Percentiles rank a stretch among this genome's conserved stretches.
Conservation (phyloP, 2,329 filamentous ascomycete genomes). For the Davidsoniella neocaledoniae region DNA sequence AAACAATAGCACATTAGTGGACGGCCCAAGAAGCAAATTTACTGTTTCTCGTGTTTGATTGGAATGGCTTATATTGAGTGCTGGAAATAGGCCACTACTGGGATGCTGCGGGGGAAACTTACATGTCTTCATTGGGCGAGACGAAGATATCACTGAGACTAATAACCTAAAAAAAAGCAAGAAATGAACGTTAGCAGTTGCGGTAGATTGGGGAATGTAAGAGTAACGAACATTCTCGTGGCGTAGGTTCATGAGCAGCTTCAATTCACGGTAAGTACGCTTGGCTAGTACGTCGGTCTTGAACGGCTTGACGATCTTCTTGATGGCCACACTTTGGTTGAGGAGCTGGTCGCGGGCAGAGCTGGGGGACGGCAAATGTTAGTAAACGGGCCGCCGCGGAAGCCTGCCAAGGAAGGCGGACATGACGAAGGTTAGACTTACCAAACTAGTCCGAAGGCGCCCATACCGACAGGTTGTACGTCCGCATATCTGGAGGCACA, state of each 20-base stretch:
- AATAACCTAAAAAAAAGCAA: constrained; percentile 50
- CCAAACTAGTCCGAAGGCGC: constrained; percentile 96
- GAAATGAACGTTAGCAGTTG: background rate
- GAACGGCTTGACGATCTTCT: constrained; percentile 99
- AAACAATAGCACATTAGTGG: constrained; percentile 14
- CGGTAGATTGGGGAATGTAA: background rate
- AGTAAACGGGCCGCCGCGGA: background rate
- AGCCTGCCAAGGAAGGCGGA: too few species aligned
- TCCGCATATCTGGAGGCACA: constrained; percentile 63
- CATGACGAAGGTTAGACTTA: constrained; percentile 27
- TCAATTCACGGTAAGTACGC: constrained; percentile 92
- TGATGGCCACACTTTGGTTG: constrained; percentile 88
- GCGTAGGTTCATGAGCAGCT: constrained; percentile 87
- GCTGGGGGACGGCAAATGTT: constrained; percentile 29
- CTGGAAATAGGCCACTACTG: background rate
- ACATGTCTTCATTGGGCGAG: constrained; percentile 97
- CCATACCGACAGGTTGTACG: constrained; percentile 97
- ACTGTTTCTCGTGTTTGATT: too few species aligned
- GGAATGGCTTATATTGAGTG: too few species aligned
- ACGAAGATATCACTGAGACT: constrained; percentile 99
- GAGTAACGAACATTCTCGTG: constrained; percentile 71
- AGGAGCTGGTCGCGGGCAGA: constrained; percentile 97
- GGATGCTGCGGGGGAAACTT: constrained; percentile 21
- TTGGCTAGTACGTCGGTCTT: constrained; percentile 98
- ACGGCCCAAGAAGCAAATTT: background rate